Evolutionary conservation across 805 yeast genomes (phyloP), one percentile per base, ranked within the genome.

Genomic region (Hanseniaspora osmophila): DNA sequence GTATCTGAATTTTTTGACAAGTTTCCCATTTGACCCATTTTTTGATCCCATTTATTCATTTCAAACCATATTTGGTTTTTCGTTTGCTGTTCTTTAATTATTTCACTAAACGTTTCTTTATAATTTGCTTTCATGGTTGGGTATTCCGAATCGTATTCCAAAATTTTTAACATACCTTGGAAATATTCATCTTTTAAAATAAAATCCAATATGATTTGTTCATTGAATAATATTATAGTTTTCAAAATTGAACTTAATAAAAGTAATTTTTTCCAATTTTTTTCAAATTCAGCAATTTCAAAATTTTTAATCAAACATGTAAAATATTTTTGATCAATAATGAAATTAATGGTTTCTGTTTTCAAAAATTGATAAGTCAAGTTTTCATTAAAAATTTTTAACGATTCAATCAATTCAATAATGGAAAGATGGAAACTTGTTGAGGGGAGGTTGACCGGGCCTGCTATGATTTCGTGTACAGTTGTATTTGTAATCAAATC

Each of bases 91-190:
- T 55, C 39, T 2, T 37, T 32, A 1, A 46, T 42, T n/a, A 46
- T 42, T 2, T 38, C 37, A 17, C 22, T 30, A 15, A 42, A 46
- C 55, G 74, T 81, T 18, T 75, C 75, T 44, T 96, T 67, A 63
- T 84, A 85, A 53, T 84, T 81, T 3, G 95, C 85, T 60, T 85
- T 87, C 51, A 71, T 70, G 12, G 70, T 69, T 1, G 96, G 95
- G 54, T 74, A 85, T 47, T 84, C 94, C 0, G 92, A 83, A 59
- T 92, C 96, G 60, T 86, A 82, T 60, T 92, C 98, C 41, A 90
- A 63, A 11, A 86, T 81, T 1, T 95, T 95, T 11, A 80, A 73
- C 3, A 85, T 64, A 1, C 83, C 82, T 54, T 68, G 55, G 41
- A 80, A 68, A 37, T 67, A 54, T 7, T 68, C 69, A 49, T 77